These are phyloP conservation scores for Fraxinus baroniana DNA, from an alignment of 305 asterid species.

Conservation along the genomic window DNA sequence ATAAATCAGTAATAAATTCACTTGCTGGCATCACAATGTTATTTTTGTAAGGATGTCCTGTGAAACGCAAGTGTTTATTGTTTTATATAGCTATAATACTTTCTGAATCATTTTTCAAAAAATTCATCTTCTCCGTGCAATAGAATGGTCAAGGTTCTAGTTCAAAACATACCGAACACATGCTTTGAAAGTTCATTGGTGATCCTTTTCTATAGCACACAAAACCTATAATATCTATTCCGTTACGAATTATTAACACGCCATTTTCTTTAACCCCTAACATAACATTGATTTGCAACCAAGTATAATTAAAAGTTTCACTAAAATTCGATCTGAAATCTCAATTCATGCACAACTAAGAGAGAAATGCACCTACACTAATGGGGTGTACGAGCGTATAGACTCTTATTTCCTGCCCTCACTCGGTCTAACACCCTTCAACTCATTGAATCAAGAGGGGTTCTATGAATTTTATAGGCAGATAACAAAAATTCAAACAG, in stretches of 20 bases:
- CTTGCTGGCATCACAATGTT: neutral
- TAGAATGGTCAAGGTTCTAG: neutral
- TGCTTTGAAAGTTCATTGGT: neutral
- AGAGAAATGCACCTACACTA: neutral
- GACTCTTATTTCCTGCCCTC: neutral
- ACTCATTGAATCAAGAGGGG: neutral
- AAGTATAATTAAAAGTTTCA: neutral
- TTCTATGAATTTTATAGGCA: neutral
- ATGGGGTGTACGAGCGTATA: neutral
- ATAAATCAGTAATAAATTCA: neutral
- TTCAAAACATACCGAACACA: neutral
- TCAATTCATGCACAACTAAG: neutral
- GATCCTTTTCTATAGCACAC: neutral
- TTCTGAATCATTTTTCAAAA: neutral
- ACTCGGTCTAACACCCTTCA: neutral
- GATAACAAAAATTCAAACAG: neutral
- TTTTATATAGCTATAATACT: neutral
- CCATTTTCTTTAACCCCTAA: neutral
- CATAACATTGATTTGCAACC: neutral
- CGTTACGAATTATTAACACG: neutral
- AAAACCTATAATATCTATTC: neutral
- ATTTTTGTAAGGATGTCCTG: neutral
- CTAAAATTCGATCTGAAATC: neutral
- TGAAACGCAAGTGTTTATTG: neutral
- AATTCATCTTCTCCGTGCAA: neutral